Base-by-base conservation (phyloP, 768 basidiomycete genomes). In the Serpula lacrymans region DNA sequence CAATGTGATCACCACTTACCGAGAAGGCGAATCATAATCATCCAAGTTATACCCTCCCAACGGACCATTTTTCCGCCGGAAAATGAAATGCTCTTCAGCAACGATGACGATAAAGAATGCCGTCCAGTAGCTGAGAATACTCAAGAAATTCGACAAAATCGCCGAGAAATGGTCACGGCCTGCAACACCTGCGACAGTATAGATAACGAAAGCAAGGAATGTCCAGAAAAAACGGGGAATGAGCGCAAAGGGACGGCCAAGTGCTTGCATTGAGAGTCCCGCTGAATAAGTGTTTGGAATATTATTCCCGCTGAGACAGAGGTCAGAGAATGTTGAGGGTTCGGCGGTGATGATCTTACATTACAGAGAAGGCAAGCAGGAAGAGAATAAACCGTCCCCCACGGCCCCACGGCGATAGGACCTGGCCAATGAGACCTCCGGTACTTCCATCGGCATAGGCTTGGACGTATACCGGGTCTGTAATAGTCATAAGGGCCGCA, bases 31-130 rank as follows among this genome's bases (percentile, higher is more conserved):
- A 42, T 78, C 76, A 62, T 71, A 78, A 38, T 68, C 72, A 11
- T 63, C 60, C 39, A 78, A 42, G 45, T 77, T 70, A 45, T 78
- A 78, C n/a, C 76, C 77, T 2, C 69, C 72, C 6, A 76, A 50
- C 2, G 50, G 50, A 9, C 72, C 69, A 0, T 59, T 54, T 31
- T 49, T 53, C 5, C 67, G 47, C 40, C 77, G 56, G 46, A 73
- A 74, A n/a, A 74, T 50, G 46, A 63, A 68, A 41, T 75, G 73
- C 46, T 75, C 73, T 28, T 72, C 72, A 0, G 57, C 53, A 4
- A 72, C 55, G 32, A 75, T 65, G 26, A 75, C 60, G 31, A 74
- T 53, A 42, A 74, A 72, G 49, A 75, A 70, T 1, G 70, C 65
- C 0, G 55, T 62, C 73, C 73, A 74, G 55, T 75, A 72, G 22